These are phyloP conservation scores for Cryptococcus sp. DNA, from an alignment of 1,284 basidiomycete genomes.

Conservation along the genomic window DNA sequence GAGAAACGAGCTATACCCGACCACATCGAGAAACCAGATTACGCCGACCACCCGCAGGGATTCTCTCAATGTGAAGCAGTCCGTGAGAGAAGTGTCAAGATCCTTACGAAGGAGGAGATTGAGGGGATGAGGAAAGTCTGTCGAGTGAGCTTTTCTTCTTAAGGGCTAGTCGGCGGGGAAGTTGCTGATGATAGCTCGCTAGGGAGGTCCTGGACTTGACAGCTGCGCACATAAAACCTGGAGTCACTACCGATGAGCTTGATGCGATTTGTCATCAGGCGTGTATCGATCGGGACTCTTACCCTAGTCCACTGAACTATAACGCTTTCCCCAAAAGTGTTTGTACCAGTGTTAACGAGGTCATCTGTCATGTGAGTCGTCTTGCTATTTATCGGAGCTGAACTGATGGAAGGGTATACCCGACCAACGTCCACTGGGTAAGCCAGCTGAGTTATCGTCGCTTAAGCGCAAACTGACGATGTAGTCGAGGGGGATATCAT, in stretches of 20 bases:
- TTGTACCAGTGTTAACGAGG: slow-evolving; percentile 94
- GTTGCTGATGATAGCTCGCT: slow-evolving; percentile 58
- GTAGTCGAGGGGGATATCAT: slow-evolving; percentile 81
- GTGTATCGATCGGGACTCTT: slow-evolving; percentile 82
- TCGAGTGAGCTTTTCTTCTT: slow-evolving; percentile 25
- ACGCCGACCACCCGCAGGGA: slow-evolving; percentile 48
- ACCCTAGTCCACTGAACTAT: slow-evolving; percentile 94
- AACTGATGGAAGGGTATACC: slow-evolving; percentile 64
- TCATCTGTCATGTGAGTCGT: slow-evolving; percentile 72
- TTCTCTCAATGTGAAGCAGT: slow-evolving; percentile 36
- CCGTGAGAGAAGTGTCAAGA: slow-evolving; percentile 35
- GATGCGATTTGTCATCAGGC: slow-evolving; percentile 95
- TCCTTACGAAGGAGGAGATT: slow-evolving; percentile 45
- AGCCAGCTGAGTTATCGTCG: background rate
- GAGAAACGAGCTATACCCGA: slow-evolving; percentile 40
- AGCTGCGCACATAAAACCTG: slow-evolving; percentile 77
- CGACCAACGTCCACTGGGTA: slow-evolving; percentile 68
- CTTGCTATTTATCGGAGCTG: background rate
- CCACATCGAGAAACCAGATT: slow-evolving; percentile 46
- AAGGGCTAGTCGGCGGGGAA: background rate
- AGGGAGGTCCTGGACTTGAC: slow-evolving; percentile 89
- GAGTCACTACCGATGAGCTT: slow-evolving; percentile 91
- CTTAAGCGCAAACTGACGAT: slow-evolving; percentile 1
- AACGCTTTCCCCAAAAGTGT: slow-evolving; percentile 90
- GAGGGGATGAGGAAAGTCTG: slow-evolving; percentile 48